Evolutionary conservation across 305 asterid genomes (phyloP).

Genomic region (Ajuga reptans): DNA sequence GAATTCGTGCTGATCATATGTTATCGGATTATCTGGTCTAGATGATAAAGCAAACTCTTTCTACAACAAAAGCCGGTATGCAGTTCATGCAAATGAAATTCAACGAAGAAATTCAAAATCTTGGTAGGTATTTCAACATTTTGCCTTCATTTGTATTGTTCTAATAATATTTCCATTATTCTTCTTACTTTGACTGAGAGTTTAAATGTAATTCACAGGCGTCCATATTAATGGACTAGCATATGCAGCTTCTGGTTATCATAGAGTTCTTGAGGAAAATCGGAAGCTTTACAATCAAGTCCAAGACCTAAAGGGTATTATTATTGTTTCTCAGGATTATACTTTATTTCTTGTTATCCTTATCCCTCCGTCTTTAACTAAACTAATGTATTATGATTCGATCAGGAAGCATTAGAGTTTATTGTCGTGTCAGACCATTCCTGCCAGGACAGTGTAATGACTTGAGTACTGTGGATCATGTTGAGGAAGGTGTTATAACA

Average conservation of each 20-base stretch:
- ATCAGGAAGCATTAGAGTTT: conserved; percentile 92
- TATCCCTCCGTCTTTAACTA: conserved; percentile 13
- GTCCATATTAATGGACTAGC: conserved; percentile 76
- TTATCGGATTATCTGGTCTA: conserved; percentile 22
- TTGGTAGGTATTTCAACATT: conserved; percentile 42
- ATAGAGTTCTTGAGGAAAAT: conserved; percentile 89
- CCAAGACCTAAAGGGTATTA: conserved; percentile 88
- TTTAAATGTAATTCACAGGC: conserved; percentile 35
- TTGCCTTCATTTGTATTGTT: background rate
- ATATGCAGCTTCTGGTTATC: conserved; percentile 96
- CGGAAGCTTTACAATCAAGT: conserved; percentile 96
- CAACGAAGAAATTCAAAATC: conserved; percentile 68
- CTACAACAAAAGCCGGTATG: conserved; percentile 75
- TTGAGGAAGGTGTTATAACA: conserved; percentile 81
- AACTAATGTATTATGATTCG: conserved; percentile 17
- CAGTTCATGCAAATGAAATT: conserved; percentile 87
- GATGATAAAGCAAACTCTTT: conserved; percentile 73
- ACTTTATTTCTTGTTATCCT: conserved; percentile 3
- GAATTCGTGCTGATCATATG: conserved; percentile 1
- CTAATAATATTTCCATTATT: background rate
- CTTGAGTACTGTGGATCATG: conserved; percentile 59
- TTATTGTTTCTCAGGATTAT: background rate
- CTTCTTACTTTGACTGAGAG: background rate
- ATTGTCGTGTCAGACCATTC: conserved; percentile 95
- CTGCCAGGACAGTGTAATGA: conserved; percentile 44